A percentile compares a stretch with the other conserved stretches of the same genome.
phyloP scores from a whole-genome alignment of 139 green algal species.

The Volvox africanus region DNA sequence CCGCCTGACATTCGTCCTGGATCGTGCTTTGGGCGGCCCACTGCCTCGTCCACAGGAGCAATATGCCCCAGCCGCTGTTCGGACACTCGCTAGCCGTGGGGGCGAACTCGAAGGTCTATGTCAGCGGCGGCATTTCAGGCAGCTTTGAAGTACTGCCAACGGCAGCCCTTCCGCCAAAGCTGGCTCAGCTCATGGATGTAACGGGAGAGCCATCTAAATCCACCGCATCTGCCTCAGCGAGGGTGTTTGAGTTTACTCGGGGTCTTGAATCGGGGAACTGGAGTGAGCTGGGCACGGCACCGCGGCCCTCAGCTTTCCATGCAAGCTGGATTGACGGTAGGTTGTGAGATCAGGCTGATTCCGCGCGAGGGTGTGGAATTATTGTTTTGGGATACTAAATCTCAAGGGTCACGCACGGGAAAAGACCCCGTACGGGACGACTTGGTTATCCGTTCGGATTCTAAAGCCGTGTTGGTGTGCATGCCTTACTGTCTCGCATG shows the following conservation, averaged over 20 bases:
- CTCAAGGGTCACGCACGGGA: too few relatives aligned
- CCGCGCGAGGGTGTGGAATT: too few relatives aligned
- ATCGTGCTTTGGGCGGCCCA: too few relatives aligned
- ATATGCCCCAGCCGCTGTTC: neutral
- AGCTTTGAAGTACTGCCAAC: neutral
- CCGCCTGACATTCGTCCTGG: too few relatives aligned
- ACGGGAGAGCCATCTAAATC: neutral
- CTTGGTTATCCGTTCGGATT: too few relatives aligned
- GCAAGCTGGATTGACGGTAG: slow-evolving; percentile 22
- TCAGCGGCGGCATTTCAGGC: slow-evolving; percentile 6
- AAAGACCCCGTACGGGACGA: too few relatives aligned
- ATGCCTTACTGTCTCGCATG: too few relatives aligned
- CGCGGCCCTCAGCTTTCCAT: neutral
- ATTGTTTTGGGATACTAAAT: too few relatives aligned
- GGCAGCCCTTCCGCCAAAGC: neutral
- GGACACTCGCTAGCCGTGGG: slow-evolving; percentile 6
- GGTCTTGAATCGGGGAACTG: neutral
- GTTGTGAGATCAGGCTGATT: neutral
- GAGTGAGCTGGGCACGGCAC: neutral
- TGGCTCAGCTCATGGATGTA: neutral
- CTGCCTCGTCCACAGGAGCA: neutral
- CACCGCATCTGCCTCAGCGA: neutral
- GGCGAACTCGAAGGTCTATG: neutral
- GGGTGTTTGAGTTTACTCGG: neutral
- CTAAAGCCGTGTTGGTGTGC: too few relatives aligned